Conservation (phyloP, 2,329 filamentous ascomycete genomes). For the Juglanconis oblonga region DNA sequence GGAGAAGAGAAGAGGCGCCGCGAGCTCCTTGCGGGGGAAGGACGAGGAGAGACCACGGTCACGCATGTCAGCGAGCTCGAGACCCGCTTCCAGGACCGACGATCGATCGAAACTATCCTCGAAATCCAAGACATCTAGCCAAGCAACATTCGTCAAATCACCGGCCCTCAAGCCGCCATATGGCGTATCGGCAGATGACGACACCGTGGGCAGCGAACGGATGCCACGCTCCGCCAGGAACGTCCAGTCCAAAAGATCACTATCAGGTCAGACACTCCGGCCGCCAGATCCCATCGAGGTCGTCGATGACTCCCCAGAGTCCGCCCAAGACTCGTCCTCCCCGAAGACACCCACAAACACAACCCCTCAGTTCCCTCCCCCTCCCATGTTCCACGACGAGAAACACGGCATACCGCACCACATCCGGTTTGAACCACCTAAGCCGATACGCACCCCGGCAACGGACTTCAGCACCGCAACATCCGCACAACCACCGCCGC, state of each 20-base stretch:
- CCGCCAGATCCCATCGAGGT: slow-evolving; percentile 39
- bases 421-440: slow-evolving; percentile 35
- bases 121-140: slow-evolving; percentile 56
- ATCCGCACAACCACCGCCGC: slow-evolving; percentile 47
- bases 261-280: slow-evolving; percentile 26
- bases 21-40: slow-evolving; percentile 29
- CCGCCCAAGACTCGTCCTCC: slow-evolving; percentile 48
- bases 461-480: slow-evolving; percentile 38
- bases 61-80: slow-evolving; percentile 35
- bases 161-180: slow-evolving; percentile 23
- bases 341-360: slow-evolving; percentile 58
- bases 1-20: slow-evolving; percentile 36
- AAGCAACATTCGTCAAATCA: slow-evolving; percentile 50
- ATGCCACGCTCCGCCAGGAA: slow-evolving; percentile 1
- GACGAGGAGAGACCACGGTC: slow-evolving; percentile 32
- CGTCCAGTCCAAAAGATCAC: slow-evolving; percentile 30
- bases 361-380: slow-evolving; percentile 46
- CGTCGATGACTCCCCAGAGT: slow-evolving; percentile 48
- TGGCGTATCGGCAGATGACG: slow-evolving; percentile 20
- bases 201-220: slow-evolving; percentile 16
- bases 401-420: slow-evolving; percentile 35
- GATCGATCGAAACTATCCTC: slow-evolving; percentile 51
- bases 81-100: slow-evolving; percentile 40
- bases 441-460: slow-evolving; percentile 36
- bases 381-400: slow-evolving; percentile 38